These are phyloP conservation scores for Pholiota microspora DNA, from an alignment of 768 basidiomycete genomes.

Conservation along the genomic window DNA sequence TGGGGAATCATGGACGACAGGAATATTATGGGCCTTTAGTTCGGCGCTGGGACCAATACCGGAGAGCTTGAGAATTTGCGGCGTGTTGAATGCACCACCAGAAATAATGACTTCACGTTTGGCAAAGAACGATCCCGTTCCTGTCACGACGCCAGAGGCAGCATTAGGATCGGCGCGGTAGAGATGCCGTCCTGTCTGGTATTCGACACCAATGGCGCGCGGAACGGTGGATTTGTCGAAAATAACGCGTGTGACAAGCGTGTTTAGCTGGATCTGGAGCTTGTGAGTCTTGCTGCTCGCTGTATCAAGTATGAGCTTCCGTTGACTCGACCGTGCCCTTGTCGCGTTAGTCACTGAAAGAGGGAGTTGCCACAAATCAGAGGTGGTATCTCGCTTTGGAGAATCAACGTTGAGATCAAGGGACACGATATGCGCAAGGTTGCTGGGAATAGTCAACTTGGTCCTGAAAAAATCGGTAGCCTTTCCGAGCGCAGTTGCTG, in stretches of 20 bases:
- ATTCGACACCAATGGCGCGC: conserved; percentile 36
- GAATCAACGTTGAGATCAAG: conserved; percentile 6
- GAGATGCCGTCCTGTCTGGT: conserved; percentile 10
- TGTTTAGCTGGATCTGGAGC: conserved; percentile 55
- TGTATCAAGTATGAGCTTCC: conserved; percentile 3
- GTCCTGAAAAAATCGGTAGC: not conserved
- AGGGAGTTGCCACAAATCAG: conserved; percentile 7
- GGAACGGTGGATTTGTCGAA: conserved; percentile 46
- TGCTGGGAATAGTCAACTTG: not conserved
- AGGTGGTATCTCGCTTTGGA: conserved; percentile 3
- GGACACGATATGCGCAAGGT: not conserved
- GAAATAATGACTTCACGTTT: conserved; percentile 56
- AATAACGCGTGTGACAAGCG: conserved; percentile 54
- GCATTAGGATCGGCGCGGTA: conserved; percentile 8
- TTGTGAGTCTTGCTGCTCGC: conserved; percentile 27
- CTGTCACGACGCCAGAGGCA: conserved; percentile 12
- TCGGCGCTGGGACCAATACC: conserved; percentile 54
- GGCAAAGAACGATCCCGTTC: conserved; percentile 41
- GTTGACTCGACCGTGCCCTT: conserved; percentile 5
- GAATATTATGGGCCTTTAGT: conserved; percentile 39
- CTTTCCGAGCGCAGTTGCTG: conserved; percentile 2
- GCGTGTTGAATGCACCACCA: conserved; percentile 47
- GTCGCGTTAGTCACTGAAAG: conserved; percentile 7
- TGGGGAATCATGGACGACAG: conserved; percentile 41
- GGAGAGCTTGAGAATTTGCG: conserved; percentile 49